Conservation (phyloP, 2,329 filamentous ascomycete genomes). For the Erysiphe pulchra region DNA sequence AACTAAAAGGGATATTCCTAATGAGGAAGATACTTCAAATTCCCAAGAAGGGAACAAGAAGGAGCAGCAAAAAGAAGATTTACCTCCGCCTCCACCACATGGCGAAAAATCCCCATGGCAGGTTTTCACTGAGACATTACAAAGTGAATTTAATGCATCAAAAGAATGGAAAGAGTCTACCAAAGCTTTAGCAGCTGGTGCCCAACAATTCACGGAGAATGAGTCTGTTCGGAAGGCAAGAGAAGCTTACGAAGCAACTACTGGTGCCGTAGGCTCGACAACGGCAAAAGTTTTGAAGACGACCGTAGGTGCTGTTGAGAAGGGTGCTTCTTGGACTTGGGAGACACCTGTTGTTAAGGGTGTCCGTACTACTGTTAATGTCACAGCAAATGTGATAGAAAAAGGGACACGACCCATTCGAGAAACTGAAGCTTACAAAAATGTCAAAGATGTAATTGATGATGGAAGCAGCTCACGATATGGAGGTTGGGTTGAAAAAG, state of each 20-base stretch:
- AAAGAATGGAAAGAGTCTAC: slow-evolving; percentile 99
- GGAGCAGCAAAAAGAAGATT: slow-evolving; percentile 27
- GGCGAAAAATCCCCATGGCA: slow-evolving; percentile 98
- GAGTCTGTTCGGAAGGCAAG: slow-evolving; percentile 69
- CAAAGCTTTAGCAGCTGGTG: slow-evolving; percentile 71
- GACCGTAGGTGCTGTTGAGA: slow-evolving; percentile 67
- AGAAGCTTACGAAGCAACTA: slow-evolving; percentile 67
- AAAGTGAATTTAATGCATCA: slow-evolving; percentile 78
- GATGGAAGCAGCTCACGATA: slow-evolving; percentile 91
- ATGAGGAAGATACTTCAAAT: slow-evolving; percentile 12
- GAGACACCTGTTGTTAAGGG: slow-evolving; percentile 85
- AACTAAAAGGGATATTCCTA: not conserved
- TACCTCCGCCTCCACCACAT: slow-evolving; percentile 76
- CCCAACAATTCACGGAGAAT: slow-evolving; percentile 80
- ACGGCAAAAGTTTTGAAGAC: slow-evolving; percentile 60
- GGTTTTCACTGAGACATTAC: slow-evolving; percentile 93
- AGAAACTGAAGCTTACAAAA: slow-evolving; percentile 84
- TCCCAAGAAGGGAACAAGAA: slow-evolving; percentile 13
- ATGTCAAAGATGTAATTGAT: slow-evolving; percentile 86
- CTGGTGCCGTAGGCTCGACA: slow-evolving; percentile 54
- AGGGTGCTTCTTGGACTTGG: slow-evolving; percentile 91
- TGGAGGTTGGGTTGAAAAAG: slow-evolving; percentile 89
- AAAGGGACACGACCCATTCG: slow-evolving; percentile 87
- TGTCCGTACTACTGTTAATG: slow-evolving; percentile 61
- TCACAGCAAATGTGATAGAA: slow-evolving; percentile 67